Base-by-base conservation (phyloP, 2,329 filamentous ascomycete species). In the Aspergillus pseudoglaucus region DNA sequence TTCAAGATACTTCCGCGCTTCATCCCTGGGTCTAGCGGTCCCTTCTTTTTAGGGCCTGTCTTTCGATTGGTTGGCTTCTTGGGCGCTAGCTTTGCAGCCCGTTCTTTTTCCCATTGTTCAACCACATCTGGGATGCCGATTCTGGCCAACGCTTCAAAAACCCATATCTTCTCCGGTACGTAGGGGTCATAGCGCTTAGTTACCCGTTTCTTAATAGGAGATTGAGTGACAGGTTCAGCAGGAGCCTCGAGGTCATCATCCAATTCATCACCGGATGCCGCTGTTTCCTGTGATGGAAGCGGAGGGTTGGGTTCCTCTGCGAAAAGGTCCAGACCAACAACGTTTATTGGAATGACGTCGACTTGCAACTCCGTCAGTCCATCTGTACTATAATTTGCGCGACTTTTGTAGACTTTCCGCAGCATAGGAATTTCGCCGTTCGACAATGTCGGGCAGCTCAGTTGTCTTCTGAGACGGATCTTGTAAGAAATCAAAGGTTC, bases 311-410 rank as follows among this genome's bases (percentile, higher is more conserved):
- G 84, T 25, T 82, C 78, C 62, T 96, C 90, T 0, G 77, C 75
- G 9, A 82, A 79, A 20, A 96, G 70, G 59, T 95, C 83, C 35
- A 97, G 77, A 0, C 83, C 82, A 2, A 95, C 88, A 14, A 96
- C 77, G 25, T 87, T 79, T 2, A 82, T 76, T 0, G 93, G 93
- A 4, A 84, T 74, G 60, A 87, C 94, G 1, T 87, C 83, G 18
- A 97, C 69, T 6, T 91, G 84, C 8, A 96, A 66, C 63, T 97
- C 91, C 1, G 83, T 77, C 4, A 83, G 81, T 1, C 78, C 82
- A 61, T 94, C 91, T 0, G 85, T 90, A 45, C 80, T 84, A 39
- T 81, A 78, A 65, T 94, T 90, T 5, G 74, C 74, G 49, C 91
- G 77, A 43, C 78, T 80, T 4, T 78, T 83, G 46, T 83, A 82